Base-by-base conservation (phyloP, 495 filamentous ascomycete genomes). In the Viridothelium virens region DNA sequence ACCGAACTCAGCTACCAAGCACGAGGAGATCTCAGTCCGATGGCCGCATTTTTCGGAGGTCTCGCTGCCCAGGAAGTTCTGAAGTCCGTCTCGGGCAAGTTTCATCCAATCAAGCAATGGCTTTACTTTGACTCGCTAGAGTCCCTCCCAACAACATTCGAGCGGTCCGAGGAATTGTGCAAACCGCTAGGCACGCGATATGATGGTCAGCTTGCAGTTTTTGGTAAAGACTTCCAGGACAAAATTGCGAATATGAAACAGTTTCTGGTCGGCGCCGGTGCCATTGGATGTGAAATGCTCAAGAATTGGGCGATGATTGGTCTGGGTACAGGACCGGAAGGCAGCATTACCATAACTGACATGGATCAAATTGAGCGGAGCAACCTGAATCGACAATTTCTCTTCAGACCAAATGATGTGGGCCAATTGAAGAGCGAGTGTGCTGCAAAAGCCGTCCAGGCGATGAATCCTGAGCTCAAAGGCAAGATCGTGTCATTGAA, bases 301-400 rank as follows among this genome's bases (percentile, higher is more conserved):
- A 99, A 99, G 84, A 97, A 97, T 75, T 99, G 95, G 94, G 94
- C 95, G 36, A 93, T 97, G 92, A 95, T 97, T 71, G 95, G 95
- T 67, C 81, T 99, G 62, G 93, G 87, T 48, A 90, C 90, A 48
- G 95, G 95, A 41, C 89, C 89, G 33, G 84, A 92, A 39, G 95
- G 95, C 69, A 88, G 88, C 72, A 92, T 99, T 73, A 89, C 75
- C 33, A 89, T 97, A 34, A 96, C 95, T 14, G 95, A 99, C 74
- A 97, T 96, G 88, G 95, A 99, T 70, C 89, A 90, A 67, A 99
- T 99, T 69, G 95, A 99, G 80, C 96, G 92, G 84, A 97, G 93
- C 81, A 99, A 99, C 75, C 84, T 99, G 47, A 99, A 99, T 79
- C 84, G 95, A 53, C 95, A 99, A 71, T 99, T 99, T 80, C 76